These are phyloP conservation scores for Phytophthora syringae DNA, from an alignment of 352 stramenopile genomes.

Conservation along the genomic window DNA sequence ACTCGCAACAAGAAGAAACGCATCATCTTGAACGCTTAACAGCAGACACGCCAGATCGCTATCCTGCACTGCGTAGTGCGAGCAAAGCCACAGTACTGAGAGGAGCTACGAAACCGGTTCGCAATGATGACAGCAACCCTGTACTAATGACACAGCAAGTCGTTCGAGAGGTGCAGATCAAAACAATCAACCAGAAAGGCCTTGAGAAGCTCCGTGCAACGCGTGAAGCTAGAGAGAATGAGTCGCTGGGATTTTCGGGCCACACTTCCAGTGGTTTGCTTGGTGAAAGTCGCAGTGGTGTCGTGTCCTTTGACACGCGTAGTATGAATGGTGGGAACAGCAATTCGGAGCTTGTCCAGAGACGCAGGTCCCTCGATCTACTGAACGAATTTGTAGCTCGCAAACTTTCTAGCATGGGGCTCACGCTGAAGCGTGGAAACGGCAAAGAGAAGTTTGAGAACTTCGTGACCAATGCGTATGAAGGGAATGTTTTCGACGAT, in stretches of 20 bases:
- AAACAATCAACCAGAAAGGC: conserved; percentile 86
- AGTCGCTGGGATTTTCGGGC: conserved; percentile 27
- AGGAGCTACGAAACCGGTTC: conserved; percentile 68
- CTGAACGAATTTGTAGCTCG: conserved; percentile 56
- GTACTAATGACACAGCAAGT: conserved; percentile 72
- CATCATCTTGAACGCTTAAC: conserved; percentile 85
- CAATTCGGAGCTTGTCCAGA: conserved; percentile 56
- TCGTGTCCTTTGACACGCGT: conserved; percentile 42
- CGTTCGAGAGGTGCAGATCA: conserved; percentile 92
- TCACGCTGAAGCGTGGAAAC: conserved; percentile 45
- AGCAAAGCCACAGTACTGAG: conserved; percentile 68
- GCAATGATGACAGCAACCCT: conserved; percentile 67
- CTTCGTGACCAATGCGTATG: conserved; percentile 61
- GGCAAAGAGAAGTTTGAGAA: conserved; percentile 75
- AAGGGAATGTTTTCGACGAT: conserved; percentile 49
- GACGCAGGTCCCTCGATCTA: conserved; percentile 64
- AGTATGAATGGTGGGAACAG: conserved; percentile 29
- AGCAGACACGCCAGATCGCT: conserved; percentile 61
- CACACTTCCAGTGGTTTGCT: conserved; percentile 23
- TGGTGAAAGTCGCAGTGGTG: conserved; percentile 25
- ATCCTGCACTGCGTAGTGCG: conserved; percentile 63
- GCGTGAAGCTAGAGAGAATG: conserved; percentile 70
- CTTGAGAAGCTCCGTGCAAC: conserved; percentile 84
- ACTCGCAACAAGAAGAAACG: conserved; percentile 79
- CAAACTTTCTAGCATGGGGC: conserved; percentile 39